Evolutionary conservation across 2,329 filamentous ascomycete species (phyloP).

Genomic region (Metarhizium rileyi): DNA sequence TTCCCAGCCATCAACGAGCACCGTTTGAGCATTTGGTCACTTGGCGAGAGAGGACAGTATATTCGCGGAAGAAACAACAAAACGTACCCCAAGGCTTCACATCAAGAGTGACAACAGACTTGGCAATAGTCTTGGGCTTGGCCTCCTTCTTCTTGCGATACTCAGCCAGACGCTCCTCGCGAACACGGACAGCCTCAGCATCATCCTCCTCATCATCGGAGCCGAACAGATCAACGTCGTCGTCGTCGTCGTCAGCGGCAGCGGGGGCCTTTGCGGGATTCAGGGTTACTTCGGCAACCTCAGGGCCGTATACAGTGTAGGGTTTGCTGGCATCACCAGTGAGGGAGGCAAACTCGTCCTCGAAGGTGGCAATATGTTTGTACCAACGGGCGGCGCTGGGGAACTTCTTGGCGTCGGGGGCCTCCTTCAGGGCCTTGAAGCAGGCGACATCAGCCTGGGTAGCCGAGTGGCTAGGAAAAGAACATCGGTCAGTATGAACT

Average conservation of each 20-base stretch:
- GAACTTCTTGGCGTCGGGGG: conserved; percentile 77
- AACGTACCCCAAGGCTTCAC: conserved; percentile 97
- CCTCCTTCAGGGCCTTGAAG: conserved; percentile 77
- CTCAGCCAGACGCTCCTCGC: conserved; percentile 82
- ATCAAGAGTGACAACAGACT: conserved; percentile 91
- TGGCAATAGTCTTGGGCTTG: conserved; percentile 86
- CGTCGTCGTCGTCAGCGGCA: conserved; percentile 59
- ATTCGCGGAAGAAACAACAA: neutral
- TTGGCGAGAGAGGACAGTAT: neutral
- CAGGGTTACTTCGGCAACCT: conserved; percentile 63
- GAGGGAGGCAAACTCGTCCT: conserved; percentile 84
- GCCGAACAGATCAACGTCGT: conserved; percentile 89
- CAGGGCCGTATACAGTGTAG: conserved; percentile 86
- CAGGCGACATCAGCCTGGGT: conserved; percentile 93
- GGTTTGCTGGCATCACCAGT: conserved; percentile 84
- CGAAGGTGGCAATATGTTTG: conserved; percentile 92
- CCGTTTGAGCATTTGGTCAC: neutral
- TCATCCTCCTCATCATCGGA: conserved; percentile 92
- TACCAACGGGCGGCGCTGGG: conserved; percentile 95
- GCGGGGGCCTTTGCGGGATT: conserved; percentile 80
- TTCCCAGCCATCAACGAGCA: neutral
- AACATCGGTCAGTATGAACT: neutral
- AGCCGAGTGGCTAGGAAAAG: conserved; percentile 41
- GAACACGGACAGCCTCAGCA: conserved; percentile 70
- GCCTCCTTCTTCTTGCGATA: conserved; percentile 96